These are phyloP conservation scores for Akanthomyces lecanii DNA, from an alignment of 2,329 filamentous ascomycete species.

Conservation along the genomic window DNA sequence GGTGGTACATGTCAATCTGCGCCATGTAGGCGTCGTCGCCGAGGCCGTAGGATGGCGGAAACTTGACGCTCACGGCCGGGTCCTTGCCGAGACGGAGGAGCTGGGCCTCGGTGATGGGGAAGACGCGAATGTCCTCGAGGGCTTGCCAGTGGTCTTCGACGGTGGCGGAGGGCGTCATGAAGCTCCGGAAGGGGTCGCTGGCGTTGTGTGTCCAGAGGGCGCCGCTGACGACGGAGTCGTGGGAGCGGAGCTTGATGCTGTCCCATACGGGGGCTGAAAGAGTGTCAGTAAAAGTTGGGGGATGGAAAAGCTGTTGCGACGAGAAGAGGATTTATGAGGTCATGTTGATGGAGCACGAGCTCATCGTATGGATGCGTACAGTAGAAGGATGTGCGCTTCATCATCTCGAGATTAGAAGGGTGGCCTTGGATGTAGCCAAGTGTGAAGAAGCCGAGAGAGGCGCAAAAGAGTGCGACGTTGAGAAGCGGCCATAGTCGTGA, in stretches of 20 bases:
- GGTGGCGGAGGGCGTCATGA: background rate
- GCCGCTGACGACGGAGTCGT: constrained; percentile 5
- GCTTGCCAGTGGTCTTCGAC: constrained; percentile 4
- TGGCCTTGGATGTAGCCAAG: background rate
- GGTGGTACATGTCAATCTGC: constrained; percentile 28
- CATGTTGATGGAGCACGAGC: constrained; percentile 72
- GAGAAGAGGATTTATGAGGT: constrained; percentile 52
- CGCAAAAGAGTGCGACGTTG: background rate
- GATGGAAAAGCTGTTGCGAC: no score
- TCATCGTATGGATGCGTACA: constrained; percentile 51
- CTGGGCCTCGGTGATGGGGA: constrained; percentile 25
- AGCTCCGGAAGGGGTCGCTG: constrained; percentile 1
- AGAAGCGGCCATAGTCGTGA: background rate
- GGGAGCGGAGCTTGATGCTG: constrained; percentile 2
- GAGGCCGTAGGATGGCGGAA: constrained; percentile 27
- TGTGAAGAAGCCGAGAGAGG: background rate
- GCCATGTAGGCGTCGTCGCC: constrained; percentile 31
- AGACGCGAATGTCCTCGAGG: constrained; percentile 8
- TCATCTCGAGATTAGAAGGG: background rate
- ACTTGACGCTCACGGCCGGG: constrained; percentile 24
- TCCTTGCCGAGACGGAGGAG: constrained; percentile 29
- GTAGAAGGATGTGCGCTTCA: constrained; percentile 13
- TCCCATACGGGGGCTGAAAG: constrained; percentile 7
- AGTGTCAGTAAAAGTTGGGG: constrained; percentile 7
- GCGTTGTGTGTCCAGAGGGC: background rate